Evolutionary conservation across 208 protist species (phyloP).

Genomic region (Willaertia magna): DNA sequence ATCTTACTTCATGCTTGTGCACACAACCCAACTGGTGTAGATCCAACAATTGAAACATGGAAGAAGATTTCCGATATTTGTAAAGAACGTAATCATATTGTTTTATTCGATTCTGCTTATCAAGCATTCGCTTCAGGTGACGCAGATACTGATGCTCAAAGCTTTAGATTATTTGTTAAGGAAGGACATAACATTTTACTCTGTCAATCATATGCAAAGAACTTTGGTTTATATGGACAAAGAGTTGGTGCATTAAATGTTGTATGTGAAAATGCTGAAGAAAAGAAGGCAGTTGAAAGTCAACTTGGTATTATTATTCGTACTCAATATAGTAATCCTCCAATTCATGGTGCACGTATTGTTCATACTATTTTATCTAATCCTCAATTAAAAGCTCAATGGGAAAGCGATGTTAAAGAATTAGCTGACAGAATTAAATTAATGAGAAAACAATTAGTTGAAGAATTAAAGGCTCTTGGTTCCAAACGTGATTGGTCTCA

Average conservation of each 20-base stretch:
- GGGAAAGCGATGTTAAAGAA: conserved; percentile 68
- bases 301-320: conserved; percentile 75
- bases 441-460: conserved; percentile 57
- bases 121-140: conserved; percentile 90
- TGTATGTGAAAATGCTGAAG: conserved; percentile 39
- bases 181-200: conserved; percentile 61
- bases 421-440: conserved; percentile 62
- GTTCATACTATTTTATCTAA: conserved; percentile 71
- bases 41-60: conserved; percentile 74
- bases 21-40: conserved; percentile 97
- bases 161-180: conserved; percentile 54
- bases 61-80: conserved; percentile 65
- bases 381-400: conserved; percentile 53
- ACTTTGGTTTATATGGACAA: conserved; percentile 93
- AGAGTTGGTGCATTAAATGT: conserved; percentile 73
- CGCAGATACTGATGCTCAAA: conserved; percentile 75
- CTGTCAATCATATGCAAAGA: conserved; percentile 92
- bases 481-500: conserved; percentile 81
- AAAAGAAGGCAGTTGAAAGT: conserved; percentile 43
- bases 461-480: conserved; percentile 48
- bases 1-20: conserved; percentile 92
- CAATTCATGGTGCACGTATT: conserved; percentile 83
- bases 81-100: conserved; percentile 54
- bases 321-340: conserved; percentile 83
- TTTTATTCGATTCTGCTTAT: conserved; percentile 91